A percentile compares a stretch with the other conserved stretches of the same genome.
Evolutionary conservation across 164 flowering plant species (phyloP).

Genomic region (Stephania japonica): DNA sequence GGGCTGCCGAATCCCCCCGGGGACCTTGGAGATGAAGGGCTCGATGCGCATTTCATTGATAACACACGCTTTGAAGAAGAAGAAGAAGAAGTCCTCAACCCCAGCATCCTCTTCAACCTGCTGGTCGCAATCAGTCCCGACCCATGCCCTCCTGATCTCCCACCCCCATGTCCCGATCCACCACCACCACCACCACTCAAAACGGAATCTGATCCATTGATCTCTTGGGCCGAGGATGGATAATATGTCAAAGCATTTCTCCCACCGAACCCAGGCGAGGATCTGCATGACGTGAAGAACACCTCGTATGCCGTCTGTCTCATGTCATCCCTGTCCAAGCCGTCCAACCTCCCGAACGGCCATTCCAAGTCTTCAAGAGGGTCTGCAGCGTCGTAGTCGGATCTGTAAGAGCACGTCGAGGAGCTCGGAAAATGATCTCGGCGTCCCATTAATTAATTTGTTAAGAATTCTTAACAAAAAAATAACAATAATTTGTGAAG

Average conservation of each 20-base stretch:
- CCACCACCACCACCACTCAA: not conserved
- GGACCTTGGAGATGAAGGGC: no score
- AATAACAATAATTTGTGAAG: no score
- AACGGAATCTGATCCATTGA: not conserved
- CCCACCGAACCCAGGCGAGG: conserved; percentile 9
- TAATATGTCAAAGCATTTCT: conserved; percentile 4
- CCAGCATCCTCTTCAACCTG: conserved; percentile 2
- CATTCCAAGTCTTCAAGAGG: not conserved
- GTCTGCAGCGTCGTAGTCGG: no score
- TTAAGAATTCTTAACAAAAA: no score
- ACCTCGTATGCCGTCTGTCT: conserved; percentile 8
- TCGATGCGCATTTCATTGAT: no score
- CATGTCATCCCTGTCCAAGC: conserved; percentile 7
- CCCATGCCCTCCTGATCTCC: not conserved
- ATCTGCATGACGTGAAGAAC: conserved; percentile 7
- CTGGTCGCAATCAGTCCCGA: not conserved
- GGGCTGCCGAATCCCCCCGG: no score
- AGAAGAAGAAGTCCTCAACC: not conserved
- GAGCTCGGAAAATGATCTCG: no score
- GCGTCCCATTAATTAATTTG: no score
- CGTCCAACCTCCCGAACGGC: conserved; percentile 1
- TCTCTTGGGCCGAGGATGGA: not conserved
- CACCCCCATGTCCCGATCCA: no score
- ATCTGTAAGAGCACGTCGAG: no score
- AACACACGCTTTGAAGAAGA: no score